These are phyloP conservation scores for Fusarium marasasianum DNA, from an alignment of 2,329 filamentous ascomycete species.

Conservation along the genomic window DNA sequence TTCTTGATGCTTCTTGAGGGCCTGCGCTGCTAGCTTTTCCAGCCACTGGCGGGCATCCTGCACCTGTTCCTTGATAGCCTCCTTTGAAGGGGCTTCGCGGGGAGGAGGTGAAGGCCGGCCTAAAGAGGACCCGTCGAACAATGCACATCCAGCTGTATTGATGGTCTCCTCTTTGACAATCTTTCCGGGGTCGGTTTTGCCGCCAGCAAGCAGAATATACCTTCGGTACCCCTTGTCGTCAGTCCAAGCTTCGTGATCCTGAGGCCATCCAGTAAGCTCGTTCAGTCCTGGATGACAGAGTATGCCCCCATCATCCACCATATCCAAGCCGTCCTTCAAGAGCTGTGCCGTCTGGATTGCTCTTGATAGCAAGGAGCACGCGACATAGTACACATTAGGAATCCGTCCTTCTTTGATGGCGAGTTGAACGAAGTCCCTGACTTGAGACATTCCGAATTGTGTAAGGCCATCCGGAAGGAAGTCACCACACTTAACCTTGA, in stretches of 20 bases:
- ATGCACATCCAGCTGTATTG: neutral
- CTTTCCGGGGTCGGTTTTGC: neutral
- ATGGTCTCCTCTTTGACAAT: neutral
- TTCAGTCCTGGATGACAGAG: neutral
- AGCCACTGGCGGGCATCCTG: neutral
- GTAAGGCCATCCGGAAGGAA: neutral
- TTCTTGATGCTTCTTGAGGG: neutral
- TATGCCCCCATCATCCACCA: neutral
- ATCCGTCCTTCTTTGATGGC: neutral
- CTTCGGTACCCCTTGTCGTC: neutral
- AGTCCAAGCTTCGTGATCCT: neutral
- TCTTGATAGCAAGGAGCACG: neutral
- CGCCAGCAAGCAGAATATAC: neutral
- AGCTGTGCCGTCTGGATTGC: neutral
- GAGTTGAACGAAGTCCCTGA: neutral
- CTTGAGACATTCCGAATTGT: neutral
- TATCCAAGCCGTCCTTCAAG: neutral
- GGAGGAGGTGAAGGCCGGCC: neutral
- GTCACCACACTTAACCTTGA: neutral
- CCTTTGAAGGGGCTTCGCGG: neutral
- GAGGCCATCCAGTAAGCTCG: neutral
- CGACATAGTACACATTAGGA: neutral
- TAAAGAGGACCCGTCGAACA: neutral
- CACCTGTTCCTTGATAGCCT: neutral
- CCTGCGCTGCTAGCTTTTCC: neutral